Evolutionary conservation across 371 early-diverging fungal genomes (phyloP).

Genomic region (Syncephalastrum monosporum): DNA sequence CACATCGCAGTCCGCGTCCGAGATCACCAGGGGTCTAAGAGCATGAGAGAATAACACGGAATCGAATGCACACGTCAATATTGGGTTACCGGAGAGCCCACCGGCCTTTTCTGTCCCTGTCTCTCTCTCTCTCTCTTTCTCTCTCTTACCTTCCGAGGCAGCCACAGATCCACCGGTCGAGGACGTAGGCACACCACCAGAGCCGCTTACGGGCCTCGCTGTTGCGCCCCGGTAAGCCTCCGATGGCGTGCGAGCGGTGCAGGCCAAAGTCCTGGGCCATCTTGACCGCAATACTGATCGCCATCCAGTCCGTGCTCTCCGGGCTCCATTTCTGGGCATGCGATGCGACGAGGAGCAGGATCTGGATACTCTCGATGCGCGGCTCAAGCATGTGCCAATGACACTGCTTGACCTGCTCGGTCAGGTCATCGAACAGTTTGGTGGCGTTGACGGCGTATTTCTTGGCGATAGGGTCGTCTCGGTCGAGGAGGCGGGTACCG

Average conservation of each 20-base stretch:
- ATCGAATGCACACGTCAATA: no score
- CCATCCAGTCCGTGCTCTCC: constrained; percentile 35
- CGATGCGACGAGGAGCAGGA: constrained; percentile 22
- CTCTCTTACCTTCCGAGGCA: constrained; percentile 39
- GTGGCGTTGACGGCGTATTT: constrained; percentile 21
- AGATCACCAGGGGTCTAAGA: constrained; percentile 36
- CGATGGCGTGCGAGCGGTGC: constrained; percentile 34
- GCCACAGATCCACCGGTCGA: constrained; percentile 44
- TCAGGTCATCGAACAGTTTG: constrained; percentile 13
- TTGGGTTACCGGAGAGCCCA: background rate
- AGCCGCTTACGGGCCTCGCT: constrained; percentile 29
- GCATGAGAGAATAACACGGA: background rate
- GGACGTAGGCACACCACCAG: constrained; percentile 48
- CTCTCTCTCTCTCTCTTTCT: background rate
- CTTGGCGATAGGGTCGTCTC: constrained; percentile 20
- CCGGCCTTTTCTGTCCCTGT: no score
- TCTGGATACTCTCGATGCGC: constrained; percentile 29
- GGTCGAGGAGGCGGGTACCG: constrained; percentile 20
- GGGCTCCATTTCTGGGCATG: constrained; percentile 29
- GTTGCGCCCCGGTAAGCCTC: constrained; percentile 16
- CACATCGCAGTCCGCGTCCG: constrained; percentile 46
- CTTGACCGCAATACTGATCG: constrained; percentile 40
- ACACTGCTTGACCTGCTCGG: constrained; percentile 10
- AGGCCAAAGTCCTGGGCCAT: constrained; percentile 48
- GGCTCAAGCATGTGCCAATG: constrained; percentile 30